phyloP scores from a whole-genome alignment of 768 basidiomycete species.

The Xerocomellus amylosporus region DNA sequence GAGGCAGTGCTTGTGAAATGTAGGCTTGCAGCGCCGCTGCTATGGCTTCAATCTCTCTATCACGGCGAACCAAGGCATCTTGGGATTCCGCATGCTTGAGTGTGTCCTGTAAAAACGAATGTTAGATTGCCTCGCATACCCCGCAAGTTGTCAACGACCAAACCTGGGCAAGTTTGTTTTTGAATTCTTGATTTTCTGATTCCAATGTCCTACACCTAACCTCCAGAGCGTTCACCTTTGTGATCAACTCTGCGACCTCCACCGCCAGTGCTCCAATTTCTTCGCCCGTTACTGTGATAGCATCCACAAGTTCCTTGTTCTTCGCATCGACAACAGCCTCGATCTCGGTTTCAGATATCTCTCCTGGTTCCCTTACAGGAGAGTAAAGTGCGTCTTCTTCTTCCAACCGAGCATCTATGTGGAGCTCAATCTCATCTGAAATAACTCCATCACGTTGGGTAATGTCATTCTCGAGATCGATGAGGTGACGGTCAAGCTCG shows the following conservation, averaged over 20 bases:
- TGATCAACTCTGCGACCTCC: conserved; percentile 33
- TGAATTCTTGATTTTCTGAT: conserved; percentile 29
- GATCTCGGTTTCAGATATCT: conserved; percentile 20
- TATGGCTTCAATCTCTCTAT: conserved; percentile 31
- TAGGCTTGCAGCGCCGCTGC: conserved; percentile 31
- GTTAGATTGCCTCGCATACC: background rate
- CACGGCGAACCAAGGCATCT: conserved; percentile 16
- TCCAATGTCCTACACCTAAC: conserved; percentile 21
- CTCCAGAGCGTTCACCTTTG: conserved; percentile 27
- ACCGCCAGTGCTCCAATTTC: conserved; percentile 34
- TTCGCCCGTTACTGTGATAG: conserved; percentile 18
- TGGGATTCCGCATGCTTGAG: conserved; percentile 10
- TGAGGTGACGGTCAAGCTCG: conserved; percentile 27
- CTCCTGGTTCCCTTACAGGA: conserved; percentile 13
- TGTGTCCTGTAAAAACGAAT: conserved; percentile 9
- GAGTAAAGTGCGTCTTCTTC: conserved; percentile 26
- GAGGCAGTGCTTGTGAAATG: conserved; percentile 26
- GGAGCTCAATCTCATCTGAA: conserved; percentile 30
- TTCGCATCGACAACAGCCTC: conserved; percentile 27
- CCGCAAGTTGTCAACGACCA: conserved; percentile 3
- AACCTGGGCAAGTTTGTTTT: conserved; percentile 26
- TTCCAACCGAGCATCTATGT: conserved; percentile 29
- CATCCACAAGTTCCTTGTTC: conserved; percentile 16
- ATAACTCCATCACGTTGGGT: conserved; percentile 33
- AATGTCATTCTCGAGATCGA: conserved; percentile 37